Evolutionary conservation across 306 rosid genomes (phyloP), one percentile per base, ranked within the genome.

Genomic region (Pyrus pyrifolia): DNA sequence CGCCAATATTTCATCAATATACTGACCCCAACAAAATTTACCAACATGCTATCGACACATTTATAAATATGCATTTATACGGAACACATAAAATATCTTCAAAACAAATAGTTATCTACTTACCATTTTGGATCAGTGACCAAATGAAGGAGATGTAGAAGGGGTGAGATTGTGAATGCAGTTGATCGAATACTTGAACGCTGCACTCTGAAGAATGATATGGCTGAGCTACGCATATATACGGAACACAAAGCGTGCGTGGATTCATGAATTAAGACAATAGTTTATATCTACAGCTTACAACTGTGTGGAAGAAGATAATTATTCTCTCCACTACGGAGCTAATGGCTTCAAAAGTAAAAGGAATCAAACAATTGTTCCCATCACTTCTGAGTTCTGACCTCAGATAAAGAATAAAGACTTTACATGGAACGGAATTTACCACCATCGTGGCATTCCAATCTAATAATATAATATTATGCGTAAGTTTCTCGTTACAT

Each of bases 311-410:
- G 59, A 73, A 27, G 68, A 61, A 73, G 77, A 45, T 74, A 60
- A 44, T 74, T 61, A 68, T 61, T 53, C 63, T 74, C 65, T 74
- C 70, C 70, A 61, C 77, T 27, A 44, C 29, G 77, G 40, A 61
- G 59, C 14, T 29, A 60, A 11, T 8, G 70, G 44, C 6, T 45
- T 42, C 59, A 31, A 61, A 61, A 61, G 70, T 27, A 40, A 29
- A 72, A 7, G 19, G 70, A 19, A 73, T 60, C 58, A 44, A 58
- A 57, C 17, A 15, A 13, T 27, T 15, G 4, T 38, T 38, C 55
- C 55, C 60, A 35, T 35, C 40, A 6, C 8, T 22, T 31, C 6
- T 27, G 45, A 27, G 18, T 29, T 60, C 12, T 40, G 68, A 29
- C 68, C 44, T 25, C 11, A 14, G 12, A 27, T 0, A 12, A 27